Conservation (phyloP, 108 stramenopile genomes). For the Schizochytrium sp. region DNA sequence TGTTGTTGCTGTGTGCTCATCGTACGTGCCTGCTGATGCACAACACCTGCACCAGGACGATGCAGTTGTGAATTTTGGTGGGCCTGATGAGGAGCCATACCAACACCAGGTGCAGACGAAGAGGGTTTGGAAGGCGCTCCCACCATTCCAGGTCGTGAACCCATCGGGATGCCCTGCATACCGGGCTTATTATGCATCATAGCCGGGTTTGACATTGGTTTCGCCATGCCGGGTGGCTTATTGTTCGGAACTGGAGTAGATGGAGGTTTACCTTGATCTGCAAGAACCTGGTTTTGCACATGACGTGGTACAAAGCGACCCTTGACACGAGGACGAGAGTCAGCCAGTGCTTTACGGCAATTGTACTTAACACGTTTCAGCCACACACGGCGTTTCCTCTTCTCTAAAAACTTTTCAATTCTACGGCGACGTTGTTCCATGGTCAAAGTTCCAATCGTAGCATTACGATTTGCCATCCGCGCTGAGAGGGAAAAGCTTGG, state of each 20-base stretch:
- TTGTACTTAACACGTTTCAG: slow-evolving; percentile 98
- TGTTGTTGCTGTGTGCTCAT: no score
- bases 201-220: no score
- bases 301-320: slow-evolving; percentile 89
- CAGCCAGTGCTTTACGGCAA: slow-evolving; percentile 97
- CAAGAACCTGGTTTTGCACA: slow-evolving; percentile 27
- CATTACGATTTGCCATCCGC: slow-evolving; percentile 21
- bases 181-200: no score
- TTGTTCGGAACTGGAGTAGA: not conserved
- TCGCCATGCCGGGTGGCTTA: not conserved
- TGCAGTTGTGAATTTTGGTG: no score
- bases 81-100: no score
- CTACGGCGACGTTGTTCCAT: slow-evolving; percentile 89
- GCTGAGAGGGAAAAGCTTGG: slow-evolving; percentile 21
- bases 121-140: no score
- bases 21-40: no score
- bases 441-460: slow-evolving; percentile 89
- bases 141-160: no score
- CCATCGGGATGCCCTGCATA: no score
- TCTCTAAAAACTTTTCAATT: slow-evolving; percentile 94
- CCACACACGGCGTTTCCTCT: slow-evolving; percentile 94
- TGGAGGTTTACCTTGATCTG: not conserved
- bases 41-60: no score
- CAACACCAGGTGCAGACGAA: no score
- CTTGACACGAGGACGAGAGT: slow-evolving; percentile 96